Base-by-base conservation (phyloP, 352 stramenopile species). In the Phytopythium mirpurense region DNA sequence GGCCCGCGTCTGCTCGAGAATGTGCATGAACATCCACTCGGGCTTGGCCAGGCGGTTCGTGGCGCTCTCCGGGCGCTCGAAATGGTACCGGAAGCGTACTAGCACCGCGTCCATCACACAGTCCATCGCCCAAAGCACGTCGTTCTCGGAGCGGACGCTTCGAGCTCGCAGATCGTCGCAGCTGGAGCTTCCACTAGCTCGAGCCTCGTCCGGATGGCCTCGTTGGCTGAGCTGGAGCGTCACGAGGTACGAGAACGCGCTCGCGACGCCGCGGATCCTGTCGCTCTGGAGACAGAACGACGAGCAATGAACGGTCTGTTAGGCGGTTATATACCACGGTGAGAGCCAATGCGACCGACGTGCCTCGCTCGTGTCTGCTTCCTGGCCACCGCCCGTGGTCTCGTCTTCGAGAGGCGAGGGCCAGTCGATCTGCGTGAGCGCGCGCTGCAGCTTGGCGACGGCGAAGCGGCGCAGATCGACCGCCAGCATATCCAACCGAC, bases 31-130 rank as follows among this genome's bases (percentile, higher is more conserved):
- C 54, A 73, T 81, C 81, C 81, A 92, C 56, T 92, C 81, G 0
- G 81, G 81, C 64, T 88, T 92, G 3, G 77, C 67, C 9, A 92
- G 38, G 31, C 76, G 74, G 53, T 88, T 92, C 16, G 77, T 90
- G 27, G 72, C 63, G 57, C 81, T 92, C 5, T 83, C 74, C 2
- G 24, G 9, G n/a, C 76, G 68, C 52, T 85, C 76, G 56, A 92
- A 92, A 23, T 92, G 81, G 61, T 78, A 92, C 14, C 70, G 74
- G 49, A 90, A 90, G 23, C 81, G 76, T 55, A 76, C 58, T 12
- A 80, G 46, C 27, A 90, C 35, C 3, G 78, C 65, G 15, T 88
- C 65, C 11, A 90, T 21, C 7, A 92, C 54, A 44, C 67, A 83
- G 23, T 86, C 68, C 34, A 92, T 75, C 6, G 78, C 76, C 81